phyloP scores from a whole-genome alignment of 2,329 filamentous ascomycete species.

The Cladophialophora bantiana region DNA sequence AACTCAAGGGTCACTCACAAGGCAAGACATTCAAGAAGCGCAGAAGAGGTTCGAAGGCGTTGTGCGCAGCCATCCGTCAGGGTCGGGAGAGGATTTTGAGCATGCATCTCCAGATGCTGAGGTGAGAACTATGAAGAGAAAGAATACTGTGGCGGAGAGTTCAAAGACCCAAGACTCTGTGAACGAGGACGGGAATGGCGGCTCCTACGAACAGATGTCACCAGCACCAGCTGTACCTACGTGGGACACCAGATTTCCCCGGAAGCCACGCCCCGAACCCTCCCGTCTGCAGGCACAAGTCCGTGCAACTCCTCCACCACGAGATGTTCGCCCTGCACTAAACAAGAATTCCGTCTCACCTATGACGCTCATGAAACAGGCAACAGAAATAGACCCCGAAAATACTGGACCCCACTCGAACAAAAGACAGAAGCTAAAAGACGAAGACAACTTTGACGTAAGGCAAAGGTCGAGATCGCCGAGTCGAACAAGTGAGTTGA shows the following conservation, averaged over 20 bases:
- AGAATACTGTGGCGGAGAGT: neutral
- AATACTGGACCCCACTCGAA: neutral
- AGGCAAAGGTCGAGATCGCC: conserved; percentile 2
- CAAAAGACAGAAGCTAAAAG: neutral
- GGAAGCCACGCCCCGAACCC: neutral
- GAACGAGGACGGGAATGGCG: neutral
- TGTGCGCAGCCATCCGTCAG: neutral
- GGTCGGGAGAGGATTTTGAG: neutral
- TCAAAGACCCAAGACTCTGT: neutral
- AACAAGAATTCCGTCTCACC: neutral
- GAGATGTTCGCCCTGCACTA: neutral
- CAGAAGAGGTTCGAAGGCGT: conserved; percentile 19
- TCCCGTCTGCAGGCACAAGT: neutral
- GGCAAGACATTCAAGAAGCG: conserved; percentile 26
- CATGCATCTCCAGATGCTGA: neutral
- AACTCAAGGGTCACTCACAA: neutral
- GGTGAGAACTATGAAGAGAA: neutral
- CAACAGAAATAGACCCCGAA: neutral
- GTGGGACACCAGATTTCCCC: neutral
- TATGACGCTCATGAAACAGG: neutral
- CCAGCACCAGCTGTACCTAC: neutral
- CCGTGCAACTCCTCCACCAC: neutral
- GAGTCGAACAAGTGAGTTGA: conserved; percentile 1
- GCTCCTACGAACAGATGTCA: neutral
- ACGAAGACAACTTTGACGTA: neutral